Evolutionary conservation across 2,329 filamentous ascomycete genomes (phyloP).

Genomic region (Thielaviopsis punctulata): DNA sequence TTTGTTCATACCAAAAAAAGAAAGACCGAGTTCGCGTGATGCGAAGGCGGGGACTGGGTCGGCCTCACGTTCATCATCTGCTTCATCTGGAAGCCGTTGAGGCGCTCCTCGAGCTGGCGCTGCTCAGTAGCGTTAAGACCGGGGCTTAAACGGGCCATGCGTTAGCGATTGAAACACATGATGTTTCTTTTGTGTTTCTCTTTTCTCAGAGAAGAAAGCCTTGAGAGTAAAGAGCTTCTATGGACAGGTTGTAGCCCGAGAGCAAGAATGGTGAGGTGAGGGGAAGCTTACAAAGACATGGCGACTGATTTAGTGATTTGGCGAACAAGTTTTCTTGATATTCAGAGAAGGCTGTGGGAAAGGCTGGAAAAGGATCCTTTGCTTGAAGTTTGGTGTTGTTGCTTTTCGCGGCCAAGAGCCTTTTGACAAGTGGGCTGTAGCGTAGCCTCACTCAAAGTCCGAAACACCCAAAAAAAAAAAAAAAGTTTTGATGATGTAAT

Average conservation of each 20-base stretch:
- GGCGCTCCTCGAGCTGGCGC: slow-evolving; percentile 80
- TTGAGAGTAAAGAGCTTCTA: not conserved
- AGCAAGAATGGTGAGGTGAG: no score
- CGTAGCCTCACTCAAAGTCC: not conserved
- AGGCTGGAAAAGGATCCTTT: not conserved
- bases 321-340: not conserved
- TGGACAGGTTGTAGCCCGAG: no score
- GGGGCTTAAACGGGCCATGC: slow-evolving; percentile 6
- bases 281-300: slow-evolving; percentile 11
- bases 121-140: slow-evolving; percentile 43
- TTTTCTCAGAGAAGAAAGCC: no score
- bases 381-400: not conserved
- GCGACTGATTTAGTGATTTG: not conserved
- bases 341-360: not conserved
- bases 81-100: slow-evolving; percentile 97
- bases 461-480: not conserved
- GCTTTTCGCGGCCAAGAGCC: not conserved
- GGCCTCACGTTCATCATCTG: slow-evolving; percentile 90
- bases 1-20: not conserved
- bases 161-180: no score
- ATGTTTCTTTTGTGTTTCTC: no score
- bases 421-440: not conserved
- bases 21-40: not conserved
- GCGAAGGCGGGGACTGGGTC: slow-evolving; percentile 7
- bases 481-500: slow-evolving; percentile 10